Evolutionary conservation across 2,329 filamentous ascomycete species (phyloP), one percentile per base, ranked within the genome.

Genomic region (Colletotrichum tamarilloi): DNA sequence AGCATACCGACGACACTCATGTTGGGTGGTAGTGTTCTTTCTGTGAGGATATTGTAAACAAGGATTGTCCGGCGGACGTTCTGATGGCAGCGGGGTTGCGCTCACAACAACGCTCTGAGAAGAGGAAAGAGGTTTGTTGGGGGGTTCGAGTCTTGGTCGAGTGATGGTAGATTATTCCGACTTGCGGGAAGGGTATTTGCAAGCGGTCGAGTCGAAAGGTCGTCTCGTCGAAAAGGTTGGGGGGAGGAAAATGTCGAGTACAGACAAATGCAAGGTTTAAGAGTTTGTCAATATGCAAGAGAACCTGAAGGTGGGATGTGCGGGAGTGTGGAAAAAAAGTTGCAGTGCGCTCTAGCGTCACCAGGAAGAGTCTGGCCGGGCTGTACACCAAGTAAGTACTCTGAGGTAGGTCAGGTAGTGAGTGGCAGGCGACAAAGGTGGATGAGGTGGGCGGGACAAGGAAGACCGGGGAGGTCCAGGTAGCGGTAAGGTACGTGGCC

Each of bases 1-100:
- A 65, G 83, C 85, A 76, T 84, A 89, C 87, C 87, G 78, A 89
- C 87, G 81, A 89, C 87, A 83, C 85, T 87, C 87, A 89, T 89
- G 84, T 76, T 85, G 82, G 81, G 79, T 77, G 80, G 74, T 77
- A 76, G 55, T 66, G 60, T 53, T 71, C 56, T 57, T 73, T 58
- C 71, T 73, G 38, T 26, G 30, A 49, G 30, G 32, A 65, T 52
- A 38, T 35, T 71, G 71, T 73, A 66, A 73, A 66, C 71, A 73
- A 73, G 67, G 67, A 24, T 71, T 35, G 60, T 66, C 35, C 19
- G 49, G 46, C 67, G 60, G 62, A 58, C 32, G 42, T 46, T 58
- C 19, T 62, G 72, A 53, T 58, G 62, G 58, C 59, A 49, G 72
- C 68, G 68, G 72, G 68, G 68, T 74, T 49, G 70, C 68, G 71